Conservation (phyloP, 345 rosid genomes). For the Pelargonium nanum region DNA sequence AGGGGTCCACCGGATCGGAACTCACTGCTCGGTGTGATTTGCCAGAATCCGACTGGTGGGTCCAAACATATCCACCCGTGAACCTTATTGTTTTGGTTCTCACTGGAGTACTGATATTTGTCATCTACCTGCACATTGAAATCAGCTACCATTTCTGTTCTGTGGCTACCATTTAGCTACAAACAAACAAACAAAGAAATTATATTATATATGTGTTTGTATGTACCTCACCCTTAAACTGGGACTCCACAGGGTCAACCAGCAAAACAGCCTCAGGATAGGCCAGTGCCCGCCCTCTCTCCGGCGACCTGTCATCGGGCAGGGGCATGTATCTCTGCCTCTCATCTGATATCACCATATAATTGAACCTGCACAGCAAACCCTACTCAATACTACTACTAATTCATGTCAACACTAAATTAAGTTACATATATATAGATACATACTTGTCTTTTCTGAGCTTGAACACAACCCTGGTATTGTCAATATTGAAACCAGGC, state of each 20-base stretch:
- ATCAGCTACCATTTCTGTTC: too few relatives aligned
- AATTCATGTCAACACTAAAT: not conserved
- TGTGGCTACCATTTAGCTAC: too few relatives aligned
- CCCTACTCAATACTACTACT: not conserved
- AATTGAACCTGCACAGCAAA: slow-evolving; percentile 51
- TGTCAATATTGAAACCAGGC: slow-evolving; percentile 73
- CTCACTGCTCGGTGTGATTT: slow-evolving; percentile 87
- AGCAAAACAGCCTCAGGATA: slow-evolving; percentile 82
- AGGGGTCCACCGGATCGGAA: slow-evolving; percentile 90
- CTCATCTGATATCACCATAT: slow-evolving; percentile 82
- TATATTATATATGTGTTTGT: too few relatives aligned
- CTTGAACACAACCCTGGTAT: slow-evolving; percentile 73
- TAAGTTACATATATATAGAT: slow-evolving; percentile 4
- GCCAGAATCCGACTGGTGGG: slow-evolving; percentile 94
- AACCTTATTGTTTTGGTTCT: slow-evolving; percentile 62
- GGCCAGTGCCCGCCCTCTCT: slow-evolving; percentile 59
- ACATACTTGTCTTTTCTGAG: slow-evolving; percentile 65
- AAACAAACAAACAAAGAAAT: slow-evolving; percentile 7
- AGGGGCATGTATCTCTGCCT: slow-evolving; percentile 83
- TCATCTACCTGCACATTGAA: slow-evolving; percentile 88
- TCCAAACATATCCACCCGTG: slow-evolving; percentile 89
- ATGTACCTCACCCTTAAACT: slow-evolving; percentile 62
- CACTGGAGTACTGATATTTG: slow-evolving; percentile 87
- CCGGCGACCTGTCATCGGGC: slow-evolving; percentile 63
- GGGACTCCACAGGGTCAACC: slow-evolving; percentile 55